Evolutionary conservation across 2,329 filamentous ascomycete genomes (phyloP).

Genomic region (Epichloe sibirici): DNA sequence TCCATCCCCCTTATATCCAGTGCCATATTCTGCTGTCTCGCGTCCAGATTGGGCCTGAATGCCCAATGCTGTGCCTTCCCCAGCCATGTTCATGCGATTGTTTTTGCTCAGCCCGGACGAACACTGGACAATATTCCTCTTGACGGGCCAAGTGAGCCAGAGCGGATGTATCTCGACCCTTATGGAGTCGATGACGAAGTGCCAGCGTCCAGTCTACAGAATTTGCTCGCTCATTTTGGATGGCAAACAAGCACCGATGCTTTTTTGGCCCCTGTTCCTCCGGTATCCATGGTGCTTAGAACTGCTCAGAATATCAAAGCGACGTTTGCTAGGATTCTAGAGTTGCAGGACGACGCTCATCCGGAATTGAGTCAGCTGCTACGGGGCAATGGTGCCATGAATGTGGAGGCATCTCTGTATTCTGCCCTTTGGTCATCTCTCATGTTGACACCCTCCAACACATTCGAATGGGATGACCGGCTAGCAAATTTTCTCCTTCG

Average conservation of each 20-base stretch:
- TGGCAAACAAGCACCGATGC: conserved; percentile 29
- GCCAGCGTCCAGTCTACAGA: conserved; percentile 42
- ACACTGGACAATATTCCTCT: conserved; percentile 43
- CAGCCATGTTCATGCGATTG: conserved; percentile 72
- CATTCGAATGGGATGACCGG: conserved; percentile 44
- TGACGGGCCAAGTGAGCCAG: conserved; percentile 24
- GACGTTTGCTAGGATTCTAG: conserved; percentile 34
- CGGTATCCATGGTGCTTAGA: conserved; percentile 58
- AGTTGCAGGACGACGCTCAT: conserved; percentile 16
- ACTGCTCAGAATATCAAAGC: conserved; percentile 67
- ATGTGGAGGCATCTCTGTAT: conserved; percentile 51
- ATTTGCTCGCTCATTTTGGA: conserved; percentile 40
- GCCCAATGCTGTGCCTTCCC: conserved; percentile 74
- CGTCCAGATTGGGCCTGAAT: conserved; percentile 59
- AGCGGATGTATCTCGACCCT: conserved; percentile 70
- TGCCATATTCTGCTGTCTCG: conserved; percentile 75
- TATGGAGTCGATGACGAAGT: conserved; percentile 62
- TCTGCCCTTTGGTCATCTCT: conserved; percentile 60
- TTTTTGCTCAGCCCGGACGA: conserved; percentile 47
- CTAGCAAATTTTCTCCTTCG: conserved; percentile 50
- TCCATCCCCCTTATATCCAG: conserved; percentile 79
- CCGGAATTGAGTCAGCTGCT: conserved; percentile 21
- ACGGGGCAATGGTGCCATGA: conserved; percentile 25
- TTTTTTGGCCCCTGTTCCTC: conserved; percentile 52
- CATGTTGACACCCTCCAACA: conserved; percentile 36